Conservation (phyloP, 73 alveolate genomes). For the Urostyla sp. region DNA sequence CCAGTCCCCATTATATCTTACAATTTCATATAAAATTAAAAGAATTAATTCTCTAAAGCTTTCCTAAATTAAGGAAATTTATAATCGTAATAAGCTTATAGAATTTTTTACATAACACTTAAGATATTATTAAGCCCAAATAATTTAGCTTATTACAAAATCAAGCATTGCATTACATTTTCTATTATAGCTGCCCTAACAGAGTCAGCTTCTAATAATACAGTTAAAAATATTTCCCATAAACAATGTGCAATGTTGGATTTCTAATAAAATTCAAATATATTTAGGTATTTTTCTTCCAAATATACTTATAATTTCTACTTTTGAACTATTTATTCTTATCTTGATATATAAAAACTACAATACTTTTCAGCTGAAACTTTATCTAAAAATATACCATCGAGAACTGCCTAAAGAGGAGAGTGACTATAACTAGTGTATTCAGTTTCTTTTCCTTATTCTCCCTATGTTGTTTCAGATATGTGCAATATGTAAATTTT, state of each 20-base stretch:
- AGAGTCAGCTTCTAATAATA: slow-evolving; percentile 41
- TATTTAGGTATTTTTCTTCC: slow-evolving; percentile 55
- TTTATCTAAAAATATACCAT: slow-evolving; percentile 20
- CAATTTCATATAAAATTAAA: slow-evolving; percentile 10
- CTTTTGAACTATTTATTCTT: slow-evolving; percentile 49
- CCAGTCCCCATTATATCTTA: slow-evolving; percentile 64
- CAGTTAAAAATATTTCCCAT: slow-evolving; percentile 60
- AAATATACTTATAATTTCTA: slow-evolving; percentile 43
- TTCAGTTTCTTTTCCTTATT: not conserved
- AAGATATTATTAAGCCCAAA: slow-evolving; percentile 38
- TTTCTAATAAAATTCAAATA: slow-evolving; percentile 39
- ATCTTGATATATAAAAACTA: slow-evolving; percentile 31
- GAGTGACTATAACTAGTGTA: slow-evolving; percentile 23
- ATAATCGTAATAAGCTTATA: slow-evolving; percentile 51
- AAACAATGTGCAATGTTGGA: slow-evolving; percentile 24
- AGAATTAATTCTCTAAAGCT: slow-evolving; percentile 46
- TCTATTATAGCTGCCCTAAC: slow-evolving; percentile 17
- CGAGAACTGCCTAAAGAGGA: slow-evolving; percentile 27
- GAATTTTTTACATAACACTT: slow-evolving; percentile 15
- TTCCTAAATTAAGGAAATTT: slow-evolving; percentile 54
- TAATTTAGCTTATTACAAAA: slow-evolving; percentile 36
- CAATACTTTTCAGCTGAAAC: slow-evolving; percentile 36
- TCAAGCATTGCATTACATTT: slow-evolving; percentile 31
- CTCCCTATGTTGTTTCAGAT: slow-evolving; percentile 3
- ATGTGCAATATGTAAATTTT: slow-evolving; percentile 34